A percentile compares a stretch with the other conserved stretches of the same genome.
These are phyloP conservation scores for Hevea brasiliensis DNA, from an alignment of 345 rosid genomes.

Conservation along the genomic window DNA sequence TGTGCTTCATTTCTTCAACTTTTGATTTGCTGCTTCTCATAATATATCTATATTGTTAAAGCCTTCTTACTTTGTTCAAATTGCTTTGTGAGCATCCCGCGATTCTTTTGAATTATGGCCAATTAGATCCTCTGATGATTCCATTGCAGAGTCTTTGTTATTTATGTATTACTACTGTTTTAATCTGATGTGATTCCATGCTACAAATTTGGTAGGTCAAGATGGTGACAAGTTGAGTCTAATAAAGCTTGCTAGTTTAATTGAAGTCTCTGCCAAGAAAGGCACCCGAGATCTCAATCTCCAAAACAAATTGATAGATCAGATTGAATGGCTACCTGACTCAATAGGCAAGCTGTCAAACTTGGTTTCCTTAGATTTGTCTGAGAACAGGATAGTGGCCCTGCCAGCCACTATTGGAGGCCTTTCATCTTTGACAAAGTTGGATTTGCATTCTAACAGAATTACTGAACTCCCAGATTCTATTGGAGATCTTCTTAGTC, in stretches of 20 bases:
- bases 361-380: constrained; percentile 69
- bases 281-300: constrained; percentile 78
- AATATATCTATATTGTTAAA: not conserved
- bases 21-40: not conserved
- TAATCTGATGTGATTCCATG: not conserved
- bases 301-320: constrained; percentile 78
- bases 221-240: constrained; percentile 77
- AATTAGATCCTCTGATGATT: not conserved
- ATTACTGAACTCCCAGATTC: constrained; percentile 70
- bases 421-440: constrained; percentile 63
- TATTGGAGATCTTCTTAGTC: constrained; percentile 67
- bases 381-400: constrained; percentile 72
- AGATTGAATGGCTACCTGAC: constrained; percentile 92
- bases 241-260: constrained; percentile 87
- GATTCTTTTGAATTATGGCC: not conserved
- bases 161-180: not conserved
- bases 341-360: constrained; percentile 81
- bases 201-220: constrained; percentile 45
- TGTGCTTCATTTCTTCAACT: constrained; percentile 24
- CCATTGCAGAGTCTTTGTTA: not conserved
- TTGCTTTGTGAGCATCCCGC: not conserved
- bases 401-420: constrained; percentile 74
- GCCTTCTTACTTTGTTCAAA: not conserved
- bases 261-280: constrained; percentile 84
- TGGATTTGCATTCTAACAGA: constrained; percentile 83